These are phyloP conservation scores for Ceratocystis albifundus DNA, from an alignment of 2,329 filamentous ascomycete species.

Conservation along the genomic window DNA sequence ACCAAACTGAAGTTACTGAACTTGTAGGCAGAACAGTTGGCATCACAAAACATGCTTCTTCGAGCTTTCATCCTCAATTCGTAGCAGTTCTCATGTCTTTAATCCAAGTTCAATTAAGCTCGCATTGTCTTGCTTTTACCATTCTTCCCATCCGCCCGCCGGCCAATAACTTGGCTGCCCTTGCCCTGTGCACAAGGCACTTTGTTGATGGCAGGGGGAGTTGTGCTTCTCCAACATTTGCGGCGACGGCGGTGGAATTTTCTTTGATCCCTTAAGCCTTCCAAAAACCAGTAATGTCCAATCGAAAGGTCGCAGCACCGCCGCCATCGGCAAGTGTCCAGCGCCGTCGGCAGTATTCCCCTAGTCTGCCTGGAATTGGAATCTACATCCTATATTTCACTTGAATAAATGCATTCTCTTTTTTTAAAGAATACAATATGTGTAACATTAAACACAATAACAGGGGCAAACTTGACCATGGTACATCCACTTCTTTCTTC, in stretches of 20 bases:
- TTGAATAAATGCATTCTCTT: neutral
- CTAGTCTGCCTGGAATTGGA: neutral
- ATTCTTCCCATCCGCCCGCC: neutral
- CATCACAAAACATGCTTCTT: too few relatives aligned
- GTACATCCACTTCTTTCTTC: neutral
- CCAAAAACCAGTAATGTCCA: neutral
- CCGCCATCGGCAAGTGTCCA: slow-evolving; percentile 1
- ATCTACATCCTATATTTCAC: neutral
- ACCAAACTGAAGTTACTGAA: too few relatives aligned
- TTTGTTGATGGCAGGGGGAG: slow-evolving; percentile 5
- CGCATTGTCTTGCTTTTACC: neutral
- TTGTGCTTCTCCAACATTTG: neutral
- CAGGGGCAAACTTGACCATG: neutral
- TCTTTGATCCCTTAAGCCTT: neutral
- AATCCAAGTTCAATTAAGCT: slow-evolving; percentile 9
- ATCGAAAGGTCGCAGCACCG: neutral
- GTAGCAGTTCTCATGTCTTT: neutral
- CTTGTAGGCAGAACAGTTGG: too few relatives aligned
- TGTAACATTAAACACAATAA: neutral
- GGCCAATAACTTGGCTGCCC: slow-evolving; percentile 3
- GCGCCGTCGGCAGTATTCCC: neutral
- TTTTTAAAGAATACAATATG: neutral
- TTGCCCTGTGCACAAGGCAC: slow-evolving; percentile 10
- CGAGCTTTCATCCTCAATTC: too few relatives aligned
- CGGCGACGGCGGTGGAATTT: slow-evolving; percentile 1